Percentiles rank a stretch among this genome's conserved stretches.
These are phyloP conservation scores for Myxozyma udenii DNA, from an alignment of 805 yeast species.

Conservation along the genomic window DNA sequence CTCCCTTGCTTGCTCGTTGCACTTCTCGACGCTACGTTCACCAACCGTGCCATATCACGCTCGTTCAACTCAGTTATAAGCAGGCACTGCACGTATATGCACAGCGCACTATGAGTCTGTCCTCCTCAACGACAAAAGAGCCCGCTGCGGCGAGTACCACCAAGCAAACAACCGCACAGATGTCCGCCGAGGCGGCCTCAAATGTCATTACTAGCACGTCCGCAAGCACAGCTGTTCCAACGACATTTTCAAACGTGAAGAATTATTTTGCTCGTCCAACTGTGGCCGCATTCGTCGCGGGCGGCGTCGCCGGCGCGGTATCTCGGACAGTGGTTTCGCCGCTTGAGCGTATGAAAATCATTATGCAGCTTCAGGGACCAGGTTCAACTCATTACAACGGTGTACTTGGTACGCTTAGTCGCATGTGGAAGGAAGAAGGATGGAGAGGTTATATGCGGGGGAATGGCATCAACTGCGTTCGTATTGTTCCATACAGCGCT, in stretches of 20 bases:
- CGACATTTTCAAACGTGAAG: background rate
- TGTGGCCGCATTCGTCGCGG: slow-evolving; percentile 81
- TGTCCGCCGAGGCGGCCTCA: slow-evolving; percentile 1
- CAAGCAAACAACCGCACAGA: background rate
- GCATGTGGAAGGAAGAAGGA: slow-evolving; percentile 90
- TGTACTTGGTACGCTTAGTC: slow-evolving; percentile 65
- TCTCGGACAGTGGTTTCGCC: slow-evolving; percentile 94
- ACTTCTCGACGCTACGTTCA: no score
- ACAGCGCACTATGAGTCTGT: slow-evolving; percentile 12
- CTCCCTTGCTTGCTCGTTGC: no score
- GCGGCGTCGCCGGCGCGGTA: slow-evolving; percentile 94
- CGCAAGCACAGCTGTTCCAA: background rate
- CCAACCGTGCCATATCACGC: no score
- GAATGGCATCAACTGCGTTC: slow-evolving; percentile 80
- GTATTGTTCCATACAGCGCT: slow-evolving; percentile 92
- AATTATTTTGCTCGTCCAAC: slow-evolving; percentile 36
- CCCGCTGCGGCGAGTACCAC: background rate
- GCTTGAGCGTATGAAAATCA: slow-evolving; percentile 87
- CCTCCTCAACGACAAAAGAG: slow-evolving; percentile 2
- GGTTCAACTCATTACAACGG: slow-evolving; percentile 54
- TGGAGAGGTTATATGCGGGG: slow-evolving; percentile 86
- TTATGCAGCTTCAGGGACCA: slow-evolving; percentile 82
- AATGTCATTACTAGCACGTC: background rate
- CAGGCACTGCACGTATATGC: no score
- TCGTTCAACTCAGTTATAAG: no score